phyloP scores from a whole-genome alignment of 1,139 yeast genomes.

The Kodamaea plutei region DNA sequence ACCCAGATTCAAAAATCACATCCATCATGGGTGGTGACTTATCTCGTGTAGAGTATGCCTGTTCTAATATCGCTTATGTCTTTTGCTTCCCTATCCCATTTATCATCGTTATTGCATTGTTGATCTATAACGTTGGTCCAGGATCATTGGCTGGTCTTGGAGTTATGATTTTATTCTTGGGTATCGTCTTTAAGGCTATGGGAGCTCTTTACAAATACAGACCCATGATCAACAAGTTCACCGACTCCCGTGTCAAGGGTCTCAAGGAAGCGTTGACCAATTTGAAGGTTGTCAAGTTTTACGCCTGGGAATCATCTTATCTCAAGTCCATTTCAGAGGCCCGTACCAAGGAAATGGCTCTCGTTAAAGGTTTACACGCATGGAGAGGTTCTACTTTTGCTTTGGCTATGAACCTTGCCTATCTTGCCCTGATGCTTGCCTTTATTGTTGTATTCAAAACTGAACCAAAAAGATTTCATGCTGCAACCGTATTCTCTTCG shows the following conservation, averaged over 20 bases:
- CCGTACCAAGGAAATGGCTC: constrained; percentile 48
- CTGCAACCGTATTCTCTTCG: constrained; percentile 78
- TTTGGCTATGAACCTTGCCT: constrained; percentile 55
- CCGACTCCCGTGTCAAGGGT: constrained; percentile 56
- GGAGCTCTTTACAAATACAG: constrained; percentile 40
- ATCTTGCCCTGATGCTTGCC: constrained; percentile 66
- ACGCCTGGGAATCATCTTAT: constrained; percentile 65
- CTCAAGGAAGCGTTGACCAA: constrained; percentile 64
- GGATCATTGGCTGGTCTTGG: constrained; percentile 66
- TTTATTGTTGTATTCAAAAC: constrained; percentile 66
- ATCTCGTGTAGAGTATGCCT: constrained; percentile 73
- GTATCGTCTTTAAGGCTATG: constrained; percentile 37
- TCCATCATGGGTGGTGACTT: constrained; percentile 73
- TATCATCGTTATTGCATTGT: constrained; percentile 55
- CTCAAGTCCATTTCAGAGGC: constrained; percentile 40
- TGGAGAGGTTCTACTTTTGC: constrained; percentile 59
- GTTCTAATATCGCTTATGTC: constrained; percentile 64
- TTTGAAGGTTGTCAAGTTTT: constrained; percentile 65
- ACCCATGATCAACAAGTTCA: constrained; percentile 39
- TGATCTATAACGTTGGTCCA: constrained; percentile 69
- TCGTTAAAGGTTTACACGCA: constrained; percentile 47
- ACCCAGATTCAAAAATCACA: constrained; percentile 31
- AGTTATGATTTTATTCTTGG: constrained; percentile 25
- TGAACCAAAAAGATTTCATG: constrained; percentile 37
- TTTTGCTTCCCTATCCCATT: constrained; percentile 62